These are phyloP conservation scores for Puccinellia tenuiflora DNA, from an alignment of 176 grass and related monocot species.

Conservation along the genomic window DNA sequence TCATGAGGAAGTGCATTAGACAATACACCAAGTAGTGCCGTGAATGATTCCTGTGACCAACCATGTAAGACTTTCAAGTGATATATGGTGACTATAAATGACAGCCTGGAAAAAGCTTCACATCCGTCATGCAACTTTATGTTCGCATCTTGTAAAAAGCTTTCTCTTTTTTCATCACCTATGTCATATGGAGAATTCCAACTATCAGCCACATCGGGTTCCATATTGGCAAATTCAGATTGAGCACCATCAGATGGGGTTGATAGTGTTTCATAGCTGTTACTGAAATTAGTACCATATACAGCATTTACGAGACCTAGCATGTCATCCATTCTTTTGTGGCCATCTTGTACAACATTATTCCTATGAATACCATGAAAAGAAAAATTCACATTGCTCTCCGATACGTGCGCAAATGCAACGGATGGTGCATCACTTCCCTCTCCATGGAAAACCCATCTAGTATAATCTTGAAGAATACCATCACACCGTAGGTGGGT, in stretches of 20 bases:
- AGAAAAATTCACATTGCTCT: background rate
- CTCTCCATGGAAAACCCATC: background rate
- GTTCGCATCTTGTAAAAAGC: background rate
- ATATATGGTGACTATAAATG: slow-evolving; percentile 4
- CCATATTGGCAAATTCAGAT: background rate
- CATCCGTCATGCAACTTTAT: background rate
- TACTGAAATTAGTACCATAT: background rate
- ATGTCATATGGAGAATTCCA: background rate
- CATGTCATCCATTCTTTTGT: background rate
- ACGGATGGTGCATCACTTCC: background rate
- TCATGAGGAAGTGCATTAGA: background rate
- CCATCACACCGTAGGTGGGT: slow-evolving; percentile 3
- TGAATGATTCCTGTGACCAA: slow-evolving; percentile 3
- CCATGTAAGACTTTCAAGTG: slow-evolving; percentile 4
- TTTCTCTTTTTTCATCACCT: background rate
- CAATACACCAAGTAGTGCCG: background rate
- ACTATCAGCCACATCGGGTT: background rate
- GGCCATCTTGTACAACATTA: background rate
- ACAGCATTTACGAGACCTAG: background rate
- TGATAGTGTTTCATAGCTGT: background rate
- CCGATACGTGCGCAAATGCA: background rate
- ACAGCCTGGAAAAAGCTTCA: background rate
- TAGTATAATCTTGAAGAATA: slow-evolving; percentile 4
- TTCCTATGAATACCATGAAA: background rate
- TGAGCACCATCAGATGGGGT: background rate